Conservation (phyloP, 192 early-diverging fungal genomes). For the Chytriomyces sp. region DNA sequence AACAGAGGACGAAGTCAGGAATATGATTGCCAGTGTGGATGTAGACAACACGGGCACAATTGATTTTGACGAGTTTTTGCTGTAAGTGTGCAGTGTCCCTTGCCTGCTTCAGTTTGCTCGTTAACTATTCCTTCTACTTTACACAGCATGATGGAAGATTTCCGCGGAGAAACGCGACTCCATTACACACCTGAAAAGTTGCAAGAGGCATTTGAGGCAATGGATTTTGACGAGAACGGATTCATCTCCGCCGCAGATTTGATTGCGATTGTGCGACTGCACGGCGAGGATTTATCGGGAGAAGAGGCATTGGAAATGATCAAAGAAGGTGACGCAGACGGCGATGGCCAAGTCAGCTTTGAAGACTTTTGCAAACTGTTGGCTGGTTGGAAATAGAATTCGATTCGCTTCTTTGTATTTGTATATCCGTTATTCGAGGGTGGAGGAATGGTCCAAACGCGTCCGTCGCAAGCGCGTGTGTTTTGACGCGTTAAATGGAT, state of each 20-base stretch:
- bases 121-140: not conserved
- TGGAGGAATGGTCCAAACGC: too few relatives aligned
- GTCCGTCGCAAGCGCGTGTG: too few relatives aligned
- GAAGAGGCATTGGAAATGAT: slow-evolving; percentile 53
- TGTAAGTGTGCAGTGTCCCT: slow-evolving; percentile 6
- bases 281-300: slow-evolving; percentile 34
- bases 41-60: slow-evolving; percentile 45
- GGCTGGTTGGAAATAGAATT: slow-evolving; percentile 4
- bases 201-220: slow-evolving; percentile 46
- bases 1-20: slow-evolving; percentile 41
- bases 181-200: slow-evolving; percentile 39
- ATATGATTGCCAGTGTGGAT: slow-evolving; percentile 53
- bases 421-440: too few relatives aligned
- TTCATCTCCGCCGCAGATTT: slow-evolving; percentile 45
- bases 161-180: slow-evolving; percentile 23
- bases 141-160: slow-evolving; percentile 34
- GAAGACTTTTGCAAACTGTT: slow-evolving; percentile 44
- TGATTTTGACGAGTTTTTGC: slow-evolving; percentile 56
- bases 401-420: not conserved
- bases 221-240: slow-evolving; percentile 52
- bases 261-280: slow-evolving; percentile 21
- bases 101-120: not conserved
- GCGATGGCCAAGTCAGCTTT: slow-evolving; percentile 47
- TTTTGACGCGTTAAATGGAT: too few relatives aligned
- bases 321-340: slow-evolving; percentile 47